Conservation (phyloP, 768 basidiomycete genomes). For the Cystofilobasidium bisporidii region DNA sequence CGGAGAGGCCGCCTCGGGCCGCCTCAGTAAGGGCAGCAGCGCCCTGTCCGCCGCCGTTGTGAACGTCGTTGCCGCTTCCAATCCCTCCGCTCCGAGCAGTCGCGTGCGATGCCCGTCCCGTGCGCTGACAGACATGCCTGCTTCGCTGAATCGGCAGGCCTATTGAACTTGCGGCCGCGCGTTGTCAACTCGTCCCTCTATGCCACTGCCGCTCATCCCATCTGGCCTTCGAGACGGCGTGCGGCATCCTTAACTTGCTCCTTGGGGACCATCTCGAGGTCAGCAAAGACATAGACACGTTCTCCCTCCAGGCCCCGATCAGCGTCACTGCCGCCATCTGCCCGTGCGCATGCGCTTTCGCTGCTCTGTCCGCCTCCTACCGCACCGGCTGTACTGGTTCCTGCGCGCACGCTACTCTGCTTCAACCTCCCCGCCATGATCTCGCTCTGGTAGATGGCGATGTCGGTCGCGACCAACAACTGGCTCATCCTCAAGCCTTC, state of each 20-base stretch:
- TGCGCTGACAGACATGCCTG: too few species aligned
- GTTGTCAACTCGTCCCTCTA: too few species aligned
- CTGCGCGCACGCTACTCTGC: not conserved
- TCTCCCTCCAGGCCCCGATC: constrained; percentile 68
- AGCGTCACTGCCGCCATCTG: constrained; percentile 65
- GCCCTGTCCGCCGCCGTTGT: too few species aligned
- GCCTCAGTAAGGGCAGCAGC: too few species aligned
- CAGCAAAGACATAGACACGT: constrained; percentile 87
- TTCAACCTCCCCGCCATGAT: constrained; percentile 54
- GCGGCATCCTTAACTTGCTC: constrained; percentile 71
- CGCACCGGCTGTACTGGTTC: too few species aligned
- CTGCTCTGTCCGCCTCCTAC: not conserved
- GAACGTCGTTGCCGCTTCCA: too few species aligned
- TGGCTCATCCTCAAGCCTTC: constrained; percentile 93
- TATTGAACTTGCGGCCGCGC: too few species aligned
- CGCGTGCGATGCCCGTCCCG: too few species aligned
- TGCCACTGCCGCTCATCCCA: too few species aligned
- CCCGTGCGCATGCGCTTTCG: constrained; percentile 45
- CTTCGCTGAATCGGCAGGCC: too few species aligned
- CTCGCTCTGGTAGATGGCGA: constrained; percentile 37
- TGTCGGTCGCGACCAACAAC: constrained; percentile 83
- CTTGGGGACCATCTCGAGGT: constrained; percentile 87
- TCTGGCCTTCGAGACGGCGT: constrained; percentile 48
- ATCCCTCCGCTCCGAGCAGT: too few species aligned
- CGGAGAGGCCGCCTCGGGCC: too few species aligned